A percentile compares a stretch with the other conserved stretches of the same genome.
Conservation (phyloP, 257 asterid species). For the Haberlea rhodopensis region DNA sequence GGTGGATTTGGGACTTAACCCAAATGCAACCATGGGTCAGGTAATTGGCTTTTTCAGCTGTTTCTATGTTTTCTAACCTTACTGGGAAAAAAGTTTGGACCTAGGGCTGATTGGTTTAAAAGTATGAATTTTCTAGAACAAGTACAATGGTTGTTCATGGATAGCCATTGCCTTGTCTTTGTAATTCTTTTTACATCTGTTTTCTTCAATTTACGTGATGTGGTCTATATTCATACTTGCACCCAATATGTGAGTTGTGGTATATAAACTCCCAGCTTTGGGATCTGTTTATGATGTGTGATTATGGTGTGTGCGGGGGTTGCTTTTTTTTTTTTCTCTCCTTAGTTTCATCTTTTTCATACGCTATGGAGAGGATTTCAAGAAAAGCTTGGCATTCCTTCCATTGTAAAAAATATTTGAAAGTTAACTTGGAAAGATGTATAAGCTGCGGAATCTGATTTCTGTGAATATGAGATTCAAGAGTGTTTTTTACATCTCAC, state of each 20-base stretch:
- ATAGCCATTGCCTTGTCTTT: background rate
- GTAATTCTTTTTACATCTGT: background rate
- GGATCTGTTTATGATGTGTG: background rate
- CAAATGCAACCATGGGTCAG: slow-evolving; percentile 57
- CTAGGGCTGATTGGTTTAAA: background rate
- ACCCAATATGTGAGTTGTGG: background rate
- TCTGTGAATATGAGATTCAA: background rate
- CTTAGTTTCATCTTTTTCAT: too few species aligned
- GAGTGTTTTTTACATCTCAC: background rate
- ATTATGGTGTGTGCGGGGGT: too few species aligned
- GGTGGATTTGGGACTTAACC: slow-evolving; percentile 87
- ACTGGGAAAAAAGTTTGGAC: background rate
- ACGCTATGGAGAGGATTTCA: background rate
- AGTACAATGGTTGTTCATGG: slow-evolving; percentile 18
- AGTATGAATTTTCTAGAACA: background rate
- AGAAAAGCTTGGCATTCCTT: background rate
- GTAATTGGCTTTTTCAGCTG: slow-evolving; percentile 31
- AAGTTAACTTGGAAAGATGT: background rate
- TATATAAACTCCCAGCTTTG: background rate
- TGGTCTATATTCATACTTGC: background rate
- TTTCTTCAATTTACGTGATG: too few species aligned
- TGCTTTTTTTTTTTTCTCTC: too few species aligned
- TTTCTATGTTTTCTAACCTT: slow-evolving; percentile 5
- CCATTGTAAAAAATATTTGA: background rate
- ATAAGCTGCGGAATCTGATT: background rate